Base-by-base conservation (phyloP, 345 rosid species). In the Conringia planisiliqua region DNA sequence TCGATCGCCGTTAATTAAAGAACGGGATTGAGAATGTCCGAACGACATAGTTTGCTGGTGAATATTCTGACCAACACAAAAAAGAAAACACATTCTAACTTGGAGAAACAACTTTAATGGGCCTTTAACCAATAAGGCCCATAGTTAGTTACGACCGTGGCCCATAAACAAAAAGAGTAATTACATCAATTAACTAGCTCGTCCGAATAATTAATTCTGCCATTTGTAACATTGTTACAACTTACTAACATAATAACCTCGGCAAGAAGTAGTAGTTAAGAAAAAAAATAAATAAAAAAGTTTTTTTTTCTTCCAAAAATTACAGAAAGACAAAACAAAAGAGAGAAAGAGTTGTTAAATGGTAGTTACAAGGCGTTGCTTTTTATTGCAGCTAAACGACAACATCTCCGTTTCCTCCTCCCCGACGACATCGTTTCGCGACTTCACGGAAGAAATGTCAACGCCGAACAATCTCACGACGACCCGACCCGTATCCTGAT, bases 401-500 rank as follows among this genome's bases (percentile, higher is more conserved):
- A 83, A 52, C 70, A 84, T 46, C 68, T 86, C 92, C 80, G 78
- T 73, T 72, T 85, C 91, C 62, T 52, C 70, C 33, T 83, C 82
- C 17, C 78, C 81, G 74, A 84, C 78, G 84, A 72, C 10, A 78
- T 73, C 67, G 83, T 78, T 42, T 17, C 22, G 80, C 68, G 16
- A 79, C 78, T 61, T 84, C 72, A 60, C 43, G 5, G 39, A 16
- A 4, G 26, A 33, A 61, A 76, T 76, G 40, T 76, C 68, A 69
- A 69, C 79, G 0, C 97, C 98, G 9, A 93, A 94, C 58, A 94
- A 65, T 71, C 93, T 78, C 39, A 94, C 78, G 76, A 83, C 76
- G 80, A 84, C 79, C 71, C 83, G 84, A 30, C 86, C 85, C 76
- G 85, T 77, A 42, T 68, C 44, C 3, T 35, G 60, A 30, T 40